phyloP scores from a whole-genome alignment of 108 stramenopile species.

The Nitzschia inconspicua region DNA sequence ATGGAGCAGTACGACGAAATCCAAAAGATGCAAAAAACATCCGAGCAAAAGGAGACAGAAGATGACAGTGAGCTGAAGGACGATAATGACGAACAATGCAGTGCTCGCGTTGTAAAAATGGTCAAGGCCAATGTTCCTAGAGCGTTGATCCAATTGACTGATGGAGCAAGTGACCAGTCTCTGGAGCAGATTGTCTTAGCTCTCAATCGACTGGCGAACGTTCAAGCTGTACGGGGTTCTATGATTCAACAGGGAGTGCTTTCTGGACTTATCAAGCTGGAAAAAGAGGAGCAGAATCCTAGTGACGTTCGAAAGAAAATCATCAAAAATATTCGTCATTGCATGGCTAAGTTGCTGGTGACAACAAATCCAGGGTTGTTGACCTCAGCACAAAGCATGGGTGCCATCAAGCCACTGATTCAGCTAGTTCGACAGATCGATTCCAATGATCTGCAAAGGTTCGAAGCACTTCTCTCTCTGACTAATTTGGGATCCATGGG shows the following conservation, averaged over 20 bases:
- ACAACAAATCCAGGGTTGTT: constrained; percentile 92
- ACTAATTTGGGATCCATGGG: constrained; percentile 91
- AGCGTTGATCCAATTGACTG: constrained; percentile 79
- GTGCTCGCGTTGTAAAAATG: constrained; percentile 66
- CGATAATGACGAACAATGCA: constrained; percentile 59
- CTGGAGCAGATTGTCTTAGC: constrained; percentile 65
- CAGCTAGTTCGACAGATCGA: constrained; percentile 82
- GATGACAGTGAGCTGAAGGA: constrained; percentile 47
- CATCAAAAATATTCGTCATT: constrained; percentile 74
- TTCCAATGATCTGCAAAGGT: constrained; percentile 87
- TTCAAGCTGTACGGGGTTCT: constrained; percentile 75
- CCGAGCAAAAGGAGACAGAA: constrained; percentile 77
- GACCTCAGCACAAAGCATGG: constrained; percentile 85
- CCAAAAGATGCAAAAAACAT: constrained; percentile 76
- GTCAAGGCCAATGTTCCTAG: constrained; percentile 79
- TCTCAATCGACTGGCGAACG: constrained; percentile 83
- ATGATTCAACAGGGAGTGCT: constrained; percentile 96
- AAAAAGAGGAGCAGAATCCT: constrained; percentile 56
- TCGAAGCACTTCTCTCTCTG: constrained; percentile 91
- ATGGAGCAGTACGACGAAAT: constrained; percentile 97
- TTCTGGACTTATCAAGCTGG: constrained; percentile 69
- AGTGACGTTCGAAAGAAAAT: constrained; percentile 70
- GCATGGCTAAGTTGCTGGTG: constrained; percentile 91
- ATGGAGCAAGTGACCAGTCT: constrained; percentile 81
- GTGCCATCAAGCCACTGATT: constrained; percentile 86